A percentile compares a stretch with the other conserved stretches of the same genome.
These are phyloP conservation scores for Endogone sp. DNA, from an alignment of 192 early-diverging fungal species.

Conservation along the genomic window DNA sequence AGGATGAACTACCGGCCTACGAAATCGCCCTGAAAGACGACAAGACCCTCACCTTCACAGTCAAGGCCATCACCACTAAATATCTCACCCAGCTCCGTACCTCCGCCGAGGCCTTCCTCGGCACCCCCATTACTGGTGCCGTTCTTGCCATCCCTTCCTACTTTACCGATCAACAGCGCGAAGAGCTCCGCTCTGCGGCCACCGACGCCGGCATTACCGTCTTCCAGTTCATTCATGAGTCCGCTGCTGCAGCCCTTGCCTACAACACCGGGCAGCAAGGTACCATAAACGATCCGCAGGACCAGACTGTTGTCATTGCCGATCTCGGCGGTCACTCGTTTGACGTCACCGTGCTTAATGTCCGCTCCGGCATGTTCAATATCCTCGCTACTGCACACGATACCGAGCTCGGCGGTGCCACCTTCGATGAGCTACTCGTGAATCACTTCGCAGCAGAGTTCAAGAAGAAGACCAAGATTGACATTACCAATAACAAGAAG, in stretches of 20 bases:
- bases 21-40: slow-evolving; percentile 59
- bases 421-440: slow-evolving; percentile 81
- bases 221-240: slow-evolving; percentile 82
- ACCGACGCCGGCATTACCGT: slow-evolving; percentile 75
- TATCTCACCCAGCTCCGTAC: slow-evolving; percentile 78
- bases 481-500: slow-evolving; percentile 70
- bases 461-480: slow-evolving; percentile 79
- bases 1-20: slow-evolving; percentile 56
- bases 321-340: slow-evolving; percentile 88
- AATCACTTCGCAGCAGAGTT: slow-evolving; percentile 83
- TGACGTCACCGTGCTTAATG: slow-evolving; percentile 74
- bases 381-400: slow-evolving; percentile 77
- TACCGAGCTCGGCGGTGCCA: slow-evolving; percentile 74
- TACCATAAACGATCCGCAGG: slow-evolving; percentile 48
- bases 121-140: slow-evolving; percentile 69
- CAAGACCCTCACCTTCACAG: slow-evolving; percentile 57
- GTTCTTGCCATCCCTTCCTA: slow-evolving; percentile 88
- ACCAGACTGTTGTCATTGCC: slow-evolving; percentile 78
- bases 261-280: slow-evolving; percentile 64
- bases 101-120: slow-evolving; percentile 87
- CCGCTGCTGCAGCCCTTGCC: slow-evolving; percentile 85
- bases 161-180: slow-evolving; percentile 70
- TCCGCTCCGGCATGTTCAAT: slow-evolving; percentile 80
- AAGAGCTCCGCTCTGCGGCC: slow-evolving; percentile 62
- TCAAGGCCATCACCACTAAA: slow-evolving; percentile 72